Conservation (phyloP, 805 yeast genomes). For the Maudiozyma turicensis region DNA sequence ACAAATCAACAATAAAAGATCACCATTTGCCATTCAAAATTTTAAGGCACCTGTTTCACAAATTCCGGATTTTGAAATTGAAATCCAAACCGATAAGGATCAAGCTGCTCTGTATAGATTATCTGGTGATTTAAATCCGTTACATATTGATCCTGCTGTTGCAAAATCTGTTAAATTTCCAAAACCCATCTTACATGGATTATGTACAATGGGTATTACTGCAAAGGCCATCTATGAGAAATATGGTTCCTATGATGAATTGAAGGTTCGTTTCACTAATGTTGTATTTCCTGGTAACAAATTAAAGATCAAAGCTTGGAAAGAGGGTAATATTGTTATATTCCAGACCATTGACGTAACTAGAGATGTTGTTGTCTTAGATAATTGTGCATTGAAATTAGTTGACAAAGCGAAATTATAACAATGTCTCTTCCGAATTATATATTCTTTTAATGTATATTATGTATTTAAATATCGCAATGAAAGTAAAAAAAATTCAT, state of each 20-base stretch:
- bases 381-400: slow-evolving; percentile 77
- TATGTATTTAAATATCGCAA: too few species aligned
- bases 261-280: slow-evolving; percentile 84
- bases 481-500: too few species aligned
- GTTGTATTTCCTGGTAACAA: slow-evolving; percentile 94
- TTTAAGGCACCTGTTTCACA: slow-evolving; percentile 51
- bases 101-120: slow-evolving; percentile 86
- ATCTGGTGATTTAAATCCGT: slow-evolving; percentile 90
- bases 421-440: neutral
- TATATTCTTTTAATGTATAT: too few species aligned
- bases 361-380: slow-evolving; percentile 67
- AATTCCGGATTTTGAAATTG: slow-evolving; percentile 56
- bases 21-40: slow-evolving; percentile 49
- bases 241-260: slow-evolving; percentile 72
- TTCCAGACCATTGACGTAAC: slow-evolving; percentile 80
- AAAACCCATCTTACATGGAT: slow-evolving; percentile 85
- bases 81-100: slow-evolving; percentile 50
- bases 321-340: slow-evolving; percentile 50
- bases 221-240: slow-evolving; percentile 68
- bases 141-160: slow-evolving; percentile 86
- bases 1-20: slow-evolving; percentile 38
- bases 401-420: slow-evolving; percentile 25
- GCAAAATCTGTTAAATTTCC: slow-evolving; percentile 83
- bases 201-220: slow-evolving; percentile 77
- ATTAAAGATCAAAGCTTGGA: slow-evolving; percentile 77